phyloP scores from a whole-genome alignment of 139 green algal genomes.

The Picochlorum sp. region DNA sequence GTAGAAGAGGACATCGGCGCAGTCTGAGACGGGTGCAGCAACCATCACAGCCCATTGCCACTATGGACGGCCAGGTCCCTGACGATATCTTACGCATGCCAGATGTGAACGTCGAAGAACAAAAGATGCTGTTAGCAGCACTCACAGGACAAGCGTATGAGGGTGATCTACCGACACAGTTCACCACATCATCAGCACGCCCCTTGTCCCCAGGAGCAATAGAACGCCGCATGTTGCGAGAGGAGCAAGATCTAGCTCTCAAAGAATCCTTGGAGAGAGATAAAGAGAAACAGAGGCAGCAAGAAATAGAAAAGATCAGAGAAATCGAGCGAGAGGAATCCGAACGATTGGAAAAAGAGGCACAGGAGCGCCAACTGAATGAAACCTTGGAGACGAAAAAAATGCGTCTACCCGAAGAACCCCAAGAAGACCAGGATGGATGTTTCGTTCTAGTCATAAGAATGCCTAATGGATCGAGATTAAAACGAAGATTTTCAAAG shows the following conservation, averaged over 20 bases:
- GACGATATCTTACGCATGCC: slow-evolving; percentile 1
- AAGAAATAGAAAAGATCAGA: background rate
- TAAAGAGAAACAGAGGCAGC: slow-evolving; percentile 10
- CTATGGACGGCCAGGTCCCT: background rate
- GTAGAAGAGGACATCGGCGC: slow-evolving; percentile 1
- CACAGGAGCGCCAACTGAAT: slow-evolving; percentile 2
- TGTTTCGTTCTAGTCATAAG: slow-evolving; percentile 45
- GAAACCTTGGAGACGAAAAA: slow-evolving; percentile 10
- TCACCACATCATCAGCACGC: background rate
- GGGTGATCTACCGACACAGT: slow-evolving; percentile 11
- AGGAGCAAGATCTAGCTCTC: slow-evolving; percentile 26
- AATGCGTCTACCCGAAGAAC: slow-evolving; percentile 42
- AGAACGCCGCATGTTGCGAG: slow-evolving; percentile 12
- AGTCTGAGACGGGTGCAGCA: background rate
- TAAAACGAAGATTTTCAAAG: slow-evolving; percentile 45
- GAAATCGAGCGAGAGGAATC: slow-evolving; percentile 6
- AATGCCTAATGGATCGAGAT: slow-evolving; percentile 49
- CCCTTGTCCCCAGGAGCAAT: slow-evolving; percentile 22
- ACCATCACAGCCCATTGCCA: background rate
- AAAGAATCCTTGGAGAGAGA: slow-evolving; percentile 13
- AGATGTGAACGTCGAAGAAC: slow-evolving; percentile 33
- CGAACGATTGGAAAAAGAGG: background rate
- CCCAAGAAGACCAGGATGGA: slow-evolving; percentile 20
- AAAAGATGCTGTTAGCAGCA: slow-evolving; percentile 32
- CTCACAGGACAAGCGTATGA: slow-evolving; percentile 23